Evolutionary conservation across 441 rosid genomes (phyloP), one percentile per base, ranked within the genome.

Genomic region (Iberis amara): DNA sequence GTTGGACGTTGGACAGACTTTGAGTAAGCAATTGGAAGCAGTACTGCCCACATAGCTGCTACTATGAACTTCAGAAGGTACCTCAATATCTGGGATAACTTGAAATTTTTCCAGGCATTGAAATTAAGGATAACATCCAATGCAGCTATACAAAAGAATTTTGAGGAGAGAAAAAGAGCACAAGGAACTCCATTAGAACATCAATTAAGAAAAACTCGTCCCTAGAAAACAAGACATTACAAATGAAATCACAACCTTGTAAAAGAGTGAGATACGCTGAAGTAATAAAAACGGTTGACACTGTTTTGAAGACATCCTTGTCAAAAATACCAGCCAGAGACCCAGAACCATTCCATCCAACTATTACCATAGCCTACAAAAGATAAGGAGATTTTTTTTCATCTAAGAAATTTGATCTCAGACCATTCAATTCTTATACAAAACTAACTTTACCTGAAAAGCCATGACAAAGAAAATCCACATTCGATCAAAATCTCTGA

Each of bases 391-490:
- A 47, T 40, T 4, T 39, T 7, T 47, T 8, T 39, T 39, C 13
- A 57, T 30, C 26, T 14, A 62, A 66, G 15, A 33, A 37, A 9
- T 8, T 46, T 6, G 35, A 26, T 47, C 53, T 49, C 12, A 14
- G 40, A 60, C 57, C 15, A 52, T 53, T 46, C 60, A 59, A 62
- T 27, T 39, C 28, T 47, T 28, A 14, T 11, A 18, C 8, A n/a
- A 39, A 23, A 61, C 48, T 45, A 48, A 56, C 23, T 32, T 45
- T 47, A 94, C 99, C 99, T 89, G 99, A 7, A 94, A 73, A 61
- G 95, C 88, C 89, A 94, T 62, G 66, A 85, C 63, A 68, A 89
- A 75, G 79, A 94, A 94, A 64, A 87, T 82, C 99, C 99, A 94
- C 97, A 85, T 83, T 52, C 99, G 78, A 62, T 85, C 96, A 62